These are phyloP conservation scores for Saxispiralis lemnorum DNA, from an alignment of 495 filamentous ascomycete genomes.

Conservation along the genomic window DNA sequence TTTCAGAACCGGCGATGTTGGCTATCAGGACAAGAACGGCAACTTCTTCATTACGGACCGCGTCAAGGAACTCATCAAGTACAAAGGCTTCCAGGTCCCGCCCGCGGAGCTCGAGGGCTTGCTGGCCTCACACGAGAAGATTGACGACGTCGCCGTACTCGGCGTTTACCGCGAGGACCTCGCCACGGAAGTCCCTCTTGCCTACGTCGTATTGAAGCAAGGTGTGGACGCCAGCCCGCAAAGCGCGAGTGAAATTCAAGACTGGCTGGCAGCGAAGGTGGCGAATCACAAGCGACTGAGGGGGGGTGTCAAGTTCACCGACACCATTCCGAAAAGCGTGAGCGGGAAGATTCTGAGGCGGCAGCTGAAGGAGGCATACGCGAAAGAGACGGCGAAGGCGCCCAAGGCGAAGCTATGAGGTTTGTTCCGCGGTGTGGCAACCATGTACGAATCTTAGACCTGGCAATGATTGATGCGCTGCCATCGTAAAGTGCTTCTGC, in stretches of 20 bases:
- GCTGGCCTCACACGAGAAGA: slow-evolving; percentile 16
- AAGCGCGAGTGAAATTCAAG: slow-evolving; percentile 20
- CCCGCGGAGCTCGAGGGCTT: slow-evolving; percentile 27
- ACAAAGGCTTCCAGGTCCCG: slow-evolving; percentile 32
- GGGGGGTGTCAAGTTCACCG: slow-evolving; percentile 18
- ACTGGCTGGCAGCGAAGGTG: slow-evolving; percentile 21
- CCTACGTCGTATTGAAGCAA: slow-evolving; percentile 21
- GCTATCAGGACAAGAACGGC: slow-evolving; percentile 37
- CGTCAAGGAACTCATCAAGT: slow-evolving; percentile 38
- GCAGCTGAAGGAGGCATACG: slow-evolving; percentile 14
- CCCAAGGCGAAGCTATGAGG: slow-evolving; percentile 15
- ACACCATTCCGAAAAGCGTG: slow-evolving; percentile 18
- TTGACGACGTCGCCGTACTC: slow-evolving; percentile 26
- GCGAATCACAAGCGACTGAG: slow-evolving; percentile 21
- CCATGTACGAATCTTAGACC: too few species aligned
- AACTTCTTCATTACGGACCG: slow-evolving; percentile 37
- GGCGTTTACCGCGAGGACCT: slow-evolving; percentile 23
- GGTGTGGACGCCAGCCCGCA: slow-evolving; percentile 15
- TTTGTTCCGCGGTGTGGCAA: background rate
- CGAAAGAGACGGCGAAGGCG: slow-evolving; percentile 13
- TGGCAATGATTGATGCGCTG: too few species aligned
- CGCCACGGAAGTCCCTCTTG: slow-evolving; percentile 25
- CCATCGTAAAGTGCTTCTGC: too few species aligned
- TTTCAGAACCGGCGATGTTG: slow-evolving; percentile 71
- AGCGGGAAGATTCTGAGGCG: slow-evolving; percentile 20